Conservation (phyloP, 306 rosid species). For the Astragalus glycyphyllos region DNA sequence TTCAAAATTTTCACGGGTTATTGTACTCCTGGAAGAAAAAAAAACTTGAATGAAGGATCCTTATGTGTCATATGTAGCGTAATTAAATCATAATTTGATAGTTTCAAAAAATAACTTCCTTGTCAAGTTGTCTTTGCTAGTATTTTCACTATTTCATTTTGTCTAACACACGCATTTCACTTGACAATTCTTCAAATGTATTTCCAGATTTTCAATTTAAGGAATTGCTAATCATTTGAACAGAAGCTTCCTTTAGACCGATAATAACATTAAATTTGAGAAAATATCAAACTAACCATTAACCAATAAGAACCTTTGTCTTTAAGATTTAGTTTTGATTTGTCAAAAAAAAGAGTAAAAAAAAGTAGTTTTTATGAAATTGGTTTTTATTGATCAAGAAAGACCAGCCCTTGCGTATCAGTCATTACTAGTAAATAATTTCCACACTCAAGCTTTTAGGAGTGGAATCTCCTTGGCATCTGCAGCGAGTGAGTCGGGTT, state of each 20-base stretch:
- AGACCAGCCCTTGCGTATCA: neutral
- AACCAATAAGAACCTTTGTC: neutral
- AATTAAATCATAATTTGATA: conserved; percentile 19
- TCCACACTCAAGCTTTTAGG: neutral
- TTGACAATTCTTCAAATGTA: conserved; percentile 23
- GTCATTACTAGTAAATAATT: neutral
- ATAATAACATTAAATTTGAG: neutral
- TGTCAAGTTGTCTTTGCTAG: neutral
- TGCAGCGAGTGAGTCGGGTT: no score
- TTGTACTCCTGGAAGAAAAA: conserved; percentile 74
- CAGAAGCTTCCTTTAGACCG: neutral
- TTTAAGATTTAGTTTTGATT: no score
- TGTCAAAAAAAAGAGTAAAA: neutral
- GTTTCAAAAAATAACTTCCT: conserved; percentile 22
- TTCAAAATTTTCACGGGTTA: conserved; percentile 93
- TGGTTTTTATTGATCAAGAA: neutral
- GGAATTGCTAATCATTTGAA: neutral
- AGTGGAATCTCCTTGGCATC: neutral
- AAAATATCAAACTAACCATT: neutral
- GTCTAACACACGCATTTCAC: conserved; percentile 11
- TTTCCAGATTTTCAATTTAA: conserved; percentile 8
- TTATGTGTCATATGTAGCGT: neutral
- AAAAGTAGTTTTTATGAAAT: neutral
- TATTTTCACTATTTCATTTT: conserved; percentile 2
- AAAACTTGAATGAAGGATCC: conserved; percentile 34